A percentile compares a stretch with the other conserved stretches of the same genome.
These are phyloP conservation scores for Trichoderma koningiopsis DNA, from an alignment of 2,329 filamentous ascomycete species.

Conservation along the genomic window DNA sequence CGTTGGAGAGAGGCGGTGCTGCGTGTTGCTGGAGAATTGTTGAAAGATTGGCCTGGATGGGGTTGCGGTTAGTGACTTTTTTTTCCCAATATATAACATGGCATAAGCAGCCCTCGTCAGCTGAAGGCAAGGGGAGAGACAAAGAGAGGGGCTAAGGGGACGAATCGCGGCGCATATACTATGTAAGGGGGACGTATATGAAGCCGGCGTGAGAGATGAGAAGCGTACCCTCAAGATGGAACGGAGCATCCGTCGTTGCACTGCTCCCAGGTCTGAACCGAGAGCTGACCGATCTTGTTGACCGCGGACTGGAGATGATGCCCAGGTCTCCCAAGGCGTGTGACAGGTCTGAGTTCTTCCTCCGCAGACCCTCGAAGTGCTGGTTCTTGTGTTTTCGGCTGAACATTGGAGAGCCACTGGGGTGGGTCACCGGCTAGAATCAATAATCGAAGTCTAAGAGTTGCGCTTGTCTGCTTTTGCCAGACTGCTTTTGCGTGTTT, in stretches of 20 bases:
- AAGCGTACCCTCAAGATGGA: constrained; percentile 39
- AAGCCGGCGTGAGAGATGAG: constrained; percentile 1
- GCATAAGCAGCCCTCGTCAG: background rate
- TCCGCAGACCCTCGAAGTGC: constrained; percentile 27
- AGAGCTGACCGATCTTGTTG: constrained; percentile 27
- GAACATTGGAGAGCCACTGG: constrained; percentile 41
- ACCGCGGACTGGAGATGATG: constrained; percentile 33
- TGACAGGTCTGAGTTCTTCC: constrained; percentile 32
- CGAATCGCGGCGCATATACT: constrained; percentile 11
- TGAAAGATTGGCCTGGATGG: constrained; percentile 33
- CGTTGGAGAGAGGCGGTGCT: constrained; percentile 36
- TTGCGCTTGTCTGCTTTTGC: constrained; percentile 16
- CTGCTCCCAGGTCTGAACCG: constrained; percentile 35
- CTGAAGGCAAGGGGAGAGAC: background rate
- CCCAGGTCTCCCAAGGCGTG: constrained; percentile 36
- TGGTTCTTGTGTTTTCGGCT: constrained; percentile 39
- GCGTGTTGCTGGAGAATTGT: constrained; percentile 31
- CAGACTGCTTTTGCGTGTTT: constrained; percentile 13
- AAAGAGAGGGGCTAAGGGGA: background rate
- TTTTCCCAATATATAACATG: background rate
- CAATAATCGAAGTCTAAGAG: constrained; percentile 9
- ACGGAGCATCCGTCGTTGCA: constrained; percentile 30
- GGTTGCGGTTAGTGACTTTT: constrained; percentile 26
- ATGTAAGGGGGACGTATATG: constrained; percentile 9
- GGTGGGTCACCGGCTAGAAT: constrained; percentile 19